These are phyloP conservation scores for Paraleonurus japonicus DNA, from an alignment of 257 asterid genomes.

Conservation along the genomic window DNA sequence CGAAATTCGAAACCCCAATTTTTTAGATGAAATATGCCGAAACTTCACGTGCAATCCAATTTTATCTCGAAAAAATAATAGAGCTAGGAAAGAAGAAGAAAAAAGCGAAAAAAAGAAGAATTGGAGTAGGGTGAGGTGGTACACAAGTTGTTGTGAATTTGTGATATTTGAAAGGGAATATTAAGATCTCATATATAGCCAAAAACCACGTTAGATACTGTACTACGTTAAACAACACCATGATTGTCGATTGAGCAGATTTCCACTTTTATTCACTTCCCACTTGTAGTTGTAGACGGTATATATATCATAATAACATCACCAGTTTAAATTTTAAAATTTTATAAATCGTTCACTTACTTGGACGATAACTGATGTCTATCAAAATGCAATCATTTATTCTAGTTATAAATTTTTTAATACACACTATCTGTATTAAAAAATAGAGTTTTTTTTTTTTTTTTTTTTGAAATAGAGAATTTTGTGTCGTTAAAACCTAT, in stretches of 20 bases:
- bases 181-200: not conserved
- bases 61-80: no score
- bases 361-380: no score
- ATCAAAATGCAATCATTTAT: no score
- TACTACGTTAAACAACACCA: slow-evolving; percentile 3
- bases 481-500: no score
- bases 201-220: not conserved
- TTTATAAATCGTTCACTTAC: not conserved
- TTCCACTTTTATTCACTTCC: slow-evolving; percentile 15
- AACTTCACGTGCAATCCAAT: no score
- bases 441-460: no score
- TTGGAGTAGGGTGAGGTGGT: not conserved
- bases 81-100: not conserved
- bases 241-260: slow-evolving; percentile 17
- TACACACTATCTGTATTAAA: not conserved
- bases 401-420: not conserved
- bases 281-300: not conserved
- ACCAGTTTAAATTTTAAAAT: not conserved
- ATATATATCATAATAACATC: not conserved
- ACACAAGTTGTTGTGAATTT: not conserved
- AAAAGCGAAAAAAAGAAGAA: not conserved
- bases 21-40: no score
- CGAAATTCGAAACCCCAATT: no score
- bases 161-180: not conserved
- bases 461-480: no score